Percentiles rank a stretch among this genome's conserved stretches.
phyloP scores from a whole-genome alignment of 2,329 filamentous ascomycete species.

The Clonostachys solani region DNA sequence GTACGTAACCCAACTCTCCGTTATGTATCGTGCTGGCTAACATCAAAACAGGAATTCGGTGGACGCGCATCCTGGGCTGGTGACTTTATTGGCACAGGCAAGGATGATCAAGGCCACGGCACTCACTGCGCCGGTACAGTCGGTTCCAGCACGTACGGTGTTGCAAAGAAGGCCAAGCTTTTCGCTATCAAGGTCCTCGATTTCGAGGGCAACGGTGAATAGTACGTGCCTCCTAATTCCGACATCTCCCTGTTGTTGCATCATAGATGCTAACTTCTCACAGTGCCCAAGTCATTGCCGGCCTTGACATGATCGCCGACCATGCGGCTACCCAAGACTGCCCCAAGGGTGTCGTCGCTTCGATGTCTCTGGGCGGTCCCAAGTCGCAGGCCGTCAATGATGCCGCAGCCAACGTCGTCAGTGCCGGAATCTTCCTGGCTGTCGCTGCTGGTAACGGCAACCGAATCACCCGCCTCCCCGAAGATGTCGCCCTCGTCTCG shows the following conservation, averaged over 20 bases:
- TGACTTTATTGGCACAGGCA: constrained; percentile 22
- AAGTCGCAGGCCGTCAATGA: constrained; percentile 41
- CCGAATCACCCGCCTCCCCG: constrained; percentile 21
- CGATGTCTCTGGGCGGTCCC: constrained; percentile 49
- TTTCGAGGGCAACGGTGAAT: constrained; percentile 25
- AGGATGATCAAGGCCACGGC: constrained; percentile 38
- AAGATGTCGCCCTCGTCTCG: constrained; percentile 26
- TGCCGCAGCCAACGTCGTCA: constrained; percentile 41
- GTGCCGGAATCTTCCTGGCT: constrained; percentile 36
- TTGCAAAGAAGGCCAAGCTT: constrained; percentile 35
- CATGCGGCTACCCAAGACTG: constrained; percentile 29
- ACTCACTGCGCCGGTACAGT: constrained; percentile 43
- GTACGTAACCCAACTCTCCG: constrained; percentile 22
- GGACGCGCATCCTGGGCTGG: constrained; percentile 31
- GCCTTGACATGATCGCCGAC: constrained; percentile 34
- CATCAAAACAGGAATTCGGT: constrained; percentile 26
- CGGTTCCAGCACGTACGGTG: constrained; percentile 36
- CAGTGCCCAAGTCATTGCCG: constrained; percentile 34
- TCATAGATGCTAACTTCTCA: constrained; percentile 1
- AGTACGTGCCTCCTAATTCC: constrained; percentile 32
- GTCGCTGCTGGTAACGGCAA: constrained; percentile 55
- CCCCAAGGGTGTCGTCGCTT: constrained; percentile 39
- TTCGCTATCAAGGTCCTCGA: constrained; percentile 42
- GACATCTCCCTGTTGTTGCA: neutral
- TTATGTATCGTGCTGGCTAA: constrained; percentile 1